Evolutionary conservation across 2,329 filamentous ascomycete genomes (phyloP).

Genomic region (Pseudocercospora macadamiae): DNA sequence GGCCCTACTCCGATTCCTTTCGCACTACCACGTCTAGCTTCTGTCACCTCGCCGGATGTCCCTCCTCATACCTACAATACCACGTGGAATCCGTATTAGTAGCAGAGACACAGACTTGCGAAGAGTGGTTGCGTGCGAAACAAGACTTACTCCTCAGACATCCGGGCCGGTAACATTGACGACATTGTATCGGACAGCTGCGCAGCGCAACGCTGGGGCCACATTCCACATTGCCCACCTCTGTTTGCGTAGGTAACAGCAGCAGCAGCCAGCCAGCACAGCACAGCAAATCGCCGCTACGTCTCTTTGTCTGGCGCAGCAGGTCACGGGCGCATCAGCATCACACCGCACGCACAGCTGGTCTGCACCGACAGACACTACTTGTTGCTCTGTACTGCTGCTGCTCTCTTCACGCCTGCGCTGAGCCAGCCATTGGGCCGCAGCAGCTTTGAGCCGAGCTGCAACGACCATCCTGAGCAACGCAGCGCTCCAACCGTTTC

Average conservation of each 20-base stretch:
- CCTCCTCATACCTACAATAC: background rate
- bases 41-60: conserved; percentile 3
- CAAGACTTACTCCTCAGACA: background rate
- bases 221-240: conserved; percentile 12
- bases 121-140: too few species aligned
- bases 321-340: background rate
- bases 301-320: conserved; percentile 6
- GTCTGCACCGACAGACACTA: background rate
- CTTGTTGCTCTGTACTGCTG: conserved; percentile 2
- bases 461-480: conserved; percentile 3
- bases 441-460: conserved; percentile 10
- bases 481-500: background rate
- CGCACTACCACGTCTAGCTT: background rate
- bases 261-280: conserved; percentile 4
- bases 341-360: conserved; percentile 2
- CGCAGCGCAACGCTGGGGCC: background rate
- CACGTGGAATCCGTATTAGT: conserved; percentile 8
- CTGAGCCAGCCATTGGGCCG: conserved; percentile 13
- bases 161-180: conserved; percentile 7
- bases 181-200: conserved; percentile 6
- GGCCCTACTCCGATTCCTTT: conserved; percentile 1
- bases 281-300: background rate
- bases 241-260: conserved; percentile 16
- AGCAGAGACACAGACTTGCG: too few species aligned
- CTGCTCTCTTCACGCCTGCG: conserved; percentile 5